phyloP scores from a whole-genome alignment of 345 rosid genomes.

The Noccaea caerulescens region DNA sequence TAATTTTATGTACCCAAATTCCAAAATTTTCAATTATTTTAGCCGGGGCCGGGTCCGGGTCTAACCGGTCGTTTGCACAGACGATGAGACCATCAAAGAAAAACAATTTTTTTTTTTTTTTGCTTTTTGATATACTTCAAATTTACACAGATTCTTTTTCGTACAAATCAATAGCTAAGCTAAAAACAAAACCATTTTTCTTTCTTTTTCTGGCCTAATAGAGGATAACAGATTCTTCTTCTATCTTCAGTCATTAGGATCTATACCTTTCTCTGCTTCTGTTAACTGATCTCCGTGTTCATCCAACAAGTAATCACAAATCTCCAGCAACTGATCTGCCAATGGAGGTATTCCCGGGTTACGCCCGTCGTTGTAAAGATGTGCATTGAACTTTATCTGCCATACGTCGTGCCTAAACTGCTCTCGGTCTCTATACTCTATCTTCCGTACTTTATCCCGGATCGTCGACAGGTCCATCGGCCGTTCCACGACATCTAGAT shows the following conservation, averaged over 20 bases:
- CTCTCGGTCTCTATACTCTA: conserved; percentile 72
- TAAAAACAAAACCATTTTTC: conserved; percentile 16
- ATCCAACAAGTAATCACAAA: conserved; percentile 78
- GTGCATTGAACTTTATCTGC: conserved; percentile 83
- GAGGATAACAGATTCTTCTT: conserved; percentile 23
- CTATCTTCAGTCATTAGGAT: conserved; percentile 39
- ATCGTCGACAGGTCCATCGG: conserved; percentile 96
- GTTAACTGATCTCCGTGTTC: conserved; percentile 49
- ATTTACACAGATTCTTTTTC: conserved; percentile 35
- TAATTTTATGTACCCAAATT: too few species aligned
- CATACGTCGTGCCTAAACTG: conserved; percentile 90
- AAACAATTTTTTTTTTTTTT: not conserved
- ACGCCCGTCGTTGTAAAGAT: conserved; percentile 73
- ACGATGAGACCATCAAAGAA: not conserved
- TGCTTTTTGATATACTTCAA: conserved; percentile 1
- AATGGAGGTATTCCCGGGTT: conserved; percentile 93
- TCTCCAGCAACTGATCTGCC: conserved; percentile 93
- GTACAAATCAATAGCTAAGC: conserved; percentile 39
- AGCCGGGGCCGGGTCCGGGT: too few species aligned
- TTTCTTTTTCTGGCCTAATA: not conserved
- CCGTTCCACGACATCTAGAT: conserved; percentile 53
- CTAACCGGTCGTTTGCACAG: too few species aligned
- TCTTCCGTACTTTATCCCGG: conserved; percentile 78
- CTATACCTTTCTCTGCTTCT: conserved; percentile 77
- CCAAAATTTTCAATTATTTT: too few species aligned